Base-by-base conservation (phyloP, 148 eudicot genomes). In the Cornus suecica region DNA sequence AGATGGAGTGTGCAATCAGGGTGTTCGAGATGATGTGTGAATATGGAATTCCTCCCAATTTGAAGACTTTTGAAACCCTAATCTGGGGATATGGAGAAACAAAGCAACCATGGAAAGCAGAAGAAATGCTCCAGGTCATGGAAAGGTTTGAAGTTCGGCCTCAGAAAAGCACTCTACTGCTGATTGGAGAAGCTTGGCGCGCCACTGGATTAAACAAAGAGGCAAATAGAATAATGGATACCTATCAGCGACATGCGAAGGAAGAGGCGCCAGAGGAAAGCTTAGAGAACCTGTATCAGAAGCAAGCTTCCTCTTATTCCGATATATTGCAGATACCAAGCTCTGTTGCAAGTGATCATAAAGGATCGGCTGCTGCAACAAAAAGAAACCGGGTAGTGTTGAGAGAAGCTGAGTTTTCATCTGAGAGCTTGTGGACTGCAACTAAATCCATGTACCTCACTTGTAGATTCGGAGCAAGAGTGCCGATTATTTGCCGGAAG, bases 51-150 rank as follows among this genome's bases (percentile, higher is more conserved):
- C 74, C 86, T 68, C 97, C 97, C 28, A 85, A 90, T 83, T 75
- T 92, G 76, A 92, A 79, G 82, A 89, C 97, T 26, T 90, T 92
- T 65, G 95, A 92, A 78, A 90, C 94, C 16, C 78, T 92, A 14
- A 92, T 92, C 15, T 87, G 86, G 85, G 97, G 95, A 14, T 89
- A 79, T 72, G 89, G 83, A 31, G 91, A 88, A 85, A 88, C 90
- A 58, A 90, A 89, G 69, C 88, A 87, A 80, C 97, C 93, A 31
- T 82, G 88, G 90, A 89, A 87, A 73, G 90, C 88, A 0, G 95
- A 89, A 81, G 91, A 87, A 74, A 58, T 87, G 65, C 80, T 92
- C 71, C 83, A 82, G 68, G 63, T 85, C 56, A 90, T 90, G 95
- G 85, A 83, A 73, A 80, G 76, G 41, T 86, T 73, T 56, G 77